Conservation (phyloP, 306 rosid species). For the Inga laurina region DNA sequence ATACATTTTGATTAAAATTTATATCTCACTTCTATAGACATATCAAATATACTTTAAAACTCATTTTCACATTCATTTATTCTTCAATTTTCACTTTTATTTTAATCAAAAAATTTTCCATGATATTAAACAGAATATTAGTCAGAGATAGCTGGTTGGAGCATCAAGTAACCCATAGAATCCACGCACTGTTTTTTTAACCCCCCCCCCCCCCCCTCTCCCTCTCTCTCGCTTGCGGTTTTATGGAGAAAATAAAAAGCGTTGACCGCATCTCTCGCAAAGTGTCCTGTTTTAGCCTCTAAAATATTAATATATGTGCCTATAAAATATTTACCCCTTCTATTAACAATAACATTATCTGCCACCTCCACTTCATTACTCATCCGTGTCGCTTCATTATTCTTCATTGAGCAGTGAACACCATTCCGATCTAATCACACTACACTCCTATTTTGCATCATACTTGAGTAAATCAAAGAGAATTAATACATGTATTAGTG, state of each 20-base stretch:
- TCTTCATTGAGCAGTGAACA: too few relatives aligned
- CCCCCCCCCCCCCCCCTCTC: accelerated
- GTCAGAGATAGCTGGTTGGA: neutral
- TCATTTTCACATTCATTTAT: too few relatives aligned
- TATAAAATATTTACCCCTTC: neutral
- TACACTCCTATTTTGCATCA: neutral
- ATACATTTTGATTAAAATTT: too few relatives aligned
- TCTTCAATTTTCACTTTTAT: too few relatives aligned
- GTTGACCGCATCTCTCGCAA: conserved; percentile 25
- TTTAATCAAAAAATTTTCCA: too few relatives aligned
- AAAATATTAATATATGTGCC: neutral
- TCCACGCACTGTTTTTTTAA: neutral
- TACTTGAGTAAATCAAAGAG: neutral
- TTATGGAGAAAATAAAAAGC: neutral
- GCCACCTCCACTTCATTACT: neutral
- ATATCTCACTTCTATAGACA: too few relatives aligned
- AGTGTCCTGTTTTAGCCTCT: neutral
- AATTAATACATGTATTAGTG: neutral
- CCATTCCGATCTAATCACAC: too few relatives aligned
- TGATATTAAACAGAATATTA: neutral
- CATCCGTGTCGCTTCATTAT: neutral
- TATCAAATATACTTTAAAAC: too few relatives aligned
- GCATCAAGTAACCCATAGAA: neutral
- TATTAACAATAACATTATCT: neutral
- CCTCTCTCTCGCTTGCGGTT: neutral